phyloP scores from a whole-genome alignment of 805 yeast genomes.

The Starmerella potacharoeniae region DNA sequence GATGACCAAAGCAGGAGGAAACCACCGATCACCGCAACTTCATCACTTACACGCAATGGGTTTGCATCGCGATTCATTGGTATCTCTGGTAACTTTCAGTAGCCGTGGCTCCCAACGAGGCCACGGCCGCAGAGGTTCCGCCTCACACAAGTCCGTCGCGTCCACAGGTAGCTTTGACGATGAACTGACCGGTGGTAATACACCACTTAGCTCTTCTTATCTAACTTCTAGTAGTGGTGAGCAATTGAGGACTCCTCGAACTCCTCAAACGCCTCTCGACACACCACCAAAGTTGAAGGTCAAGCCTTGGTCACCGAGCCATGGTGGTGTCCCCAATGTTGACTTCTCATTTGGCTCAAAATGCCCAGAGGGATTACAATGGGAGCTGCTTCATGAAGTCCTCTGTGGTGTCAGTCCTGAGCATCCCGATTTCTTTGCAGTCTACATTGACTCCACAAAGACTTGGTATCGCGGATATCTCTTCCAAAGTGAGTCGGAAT shows the following conservation, averaged over 20 bases:
- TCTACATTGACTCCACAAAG: background rate
- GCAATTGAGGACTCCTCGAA: background rate
- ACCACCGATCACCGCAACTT: background rate
- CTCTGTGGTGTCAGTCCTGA: background rate
- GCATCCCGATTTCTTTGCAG: background rate
- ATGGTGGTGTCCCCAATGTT: no score
- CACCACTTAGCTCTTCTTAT: background rate
- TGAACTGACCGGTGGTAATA: no score
- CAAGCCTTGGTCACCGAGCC: background rate
- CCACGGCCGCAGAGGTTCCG: background rate
- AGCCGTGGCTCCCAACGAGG: background rate
- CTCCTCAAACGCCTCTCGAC: background rate
- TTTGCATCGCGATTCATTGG: background rate
- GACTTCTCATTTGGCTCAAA: no score
- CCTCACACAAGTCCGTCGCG: background rate
- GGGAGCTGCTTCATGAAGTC: background rate
- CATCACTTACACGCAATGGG: background rate
- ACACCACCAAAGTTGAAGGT: background rate
- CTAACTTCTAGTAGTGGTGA: background rate
- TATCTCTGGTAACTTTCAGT: background rate
- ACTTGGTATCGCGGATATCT: background rate
- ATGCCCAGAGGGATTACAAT: background rate
- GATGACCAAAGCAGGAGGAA: background rate
- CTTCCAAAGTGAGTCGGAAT: background rate
- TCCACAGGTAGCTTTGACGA: background rate